Base-by-base conservation (phyloP, 2,329 filamentous ascomycete species). In the Trichoderma brevicompactum region DNA sequence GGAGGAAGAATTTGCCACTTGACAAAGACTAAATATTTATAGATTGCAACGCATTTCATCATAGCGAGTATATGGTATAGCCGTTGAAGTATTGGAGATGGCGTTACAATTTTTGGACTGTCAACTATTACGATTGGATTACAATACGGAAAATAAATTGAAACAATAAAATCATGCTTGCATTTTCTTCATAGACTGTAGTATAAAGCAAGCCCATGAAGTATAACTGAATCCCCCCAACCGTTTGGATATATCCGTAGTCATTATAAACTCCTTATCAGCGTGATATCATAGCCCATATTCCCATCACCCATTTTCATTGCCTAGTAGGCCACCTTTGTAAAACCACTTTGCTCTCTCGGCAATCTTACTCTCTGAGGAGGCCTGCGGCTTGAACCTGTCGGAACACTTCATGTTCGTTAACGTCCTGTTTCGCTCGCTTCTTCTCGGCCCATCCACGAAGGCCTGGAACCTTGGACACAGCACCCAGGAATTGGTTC, bases 311-410 rank as follows among this genome's bases (percentile, higher is more conserved):
- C 36, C 40, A n/a, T 5, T 38, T 48, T 62, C 32, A 0, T 13
- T 23, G 7, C 12, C 32, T 19, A 38, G 7, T 5, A 48, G 15
- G 15, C 41, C 41, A 36, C 28, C 23, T 17, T 4, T 41, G 7
- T 5, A 28, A 28, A 28, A 28, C 23, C n/a, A 15, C 5, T 34
- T n/a, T 12, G 9, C 9, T 23, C 2, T 28, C 12, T 36, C 6
- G 19, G 7, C n/a, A 6, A 28, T 9, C 23, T 41, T 64, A 64
- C 17, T 64, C 50, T 7, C 50, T 59, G 15, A 65, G n/a, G 0
- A 65, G 38, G 12, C 54, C 63, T 44, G 63, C 63, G 15, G 63
- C 63, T 52, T 65, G 63, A 32, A 65, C 63, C 44, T 65, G 63
- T 50, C 55, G 41, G 44, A 65, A 50, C 12, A 60, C 44, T 34